These are phyloP conservation scores for Tetrahymena elliotti DNA, from an alignment of 73 alveolate species.

Conservation along the genomic window DNA sequence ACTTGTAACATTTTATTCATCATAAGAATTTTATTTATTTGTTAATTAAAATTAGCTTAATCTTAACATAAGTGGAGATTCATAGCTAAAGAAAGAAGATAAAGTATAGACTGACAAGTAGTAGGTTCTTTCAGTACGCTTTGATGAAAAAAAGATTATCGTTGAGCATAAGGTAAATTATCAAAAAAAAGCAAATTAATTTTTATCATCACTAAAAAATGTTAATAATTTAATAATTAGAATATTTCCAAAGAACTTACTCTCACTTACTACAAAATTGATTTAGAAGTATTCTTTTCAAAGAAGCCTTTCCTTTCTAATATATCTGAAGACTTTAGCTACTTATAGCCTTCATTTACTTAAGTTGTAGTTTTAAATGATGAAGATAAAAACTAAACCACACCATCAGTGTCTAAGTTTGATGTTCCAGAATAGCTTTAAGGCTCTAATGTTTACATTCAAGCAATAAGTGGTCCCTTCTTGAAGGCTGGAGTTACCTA, in stretches of 20 bases:
- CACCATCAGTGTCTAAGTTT: background rate
- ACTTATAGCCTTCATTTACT: slow-evolving; percentile 54
- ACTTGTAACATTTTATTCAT: background rate
- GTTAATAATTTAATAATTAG: slow-evolving; percentile 24
- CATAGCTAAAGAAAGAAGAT: slow-evolving; percentile 36
- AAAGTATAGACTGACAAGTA: slow-evolving; percentile 22
- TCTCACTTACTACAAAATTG: slow-evolving; percentile 69
- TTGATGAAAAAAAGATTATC: slow-evolving; percentile 50
- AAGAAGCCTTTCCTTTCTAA: slow-evolving; percentile 77
- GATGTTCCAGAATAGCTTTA: slow-evolving; percentile 67
- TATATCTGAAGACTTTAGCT: slow-evolving; percentile 66
- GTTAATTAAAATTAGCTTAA: background rate
- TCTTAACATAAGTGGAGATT: slow-evolving; percentile 27
- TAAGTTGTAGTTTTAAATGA: slow-evolving; percentile 28
- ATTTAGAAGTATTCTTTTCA: slow-evolving; percentile 79
- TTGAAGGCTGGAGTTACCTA: slow-evolving; percentile 54
- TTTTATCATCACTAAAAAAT: no score
- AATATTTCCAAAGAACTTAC: slow-evolving; percentile 44
- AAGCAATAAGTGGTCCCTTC: slow-evolving; percentile 49
- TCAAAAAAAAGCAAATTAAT: slow-evolving; percentile 9
- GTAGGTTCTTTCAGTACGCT: slow-evolving; percentile 45
- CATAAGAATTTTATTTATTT: background rate
- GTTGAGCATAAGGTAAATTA: slow-evolving; percentile 33
- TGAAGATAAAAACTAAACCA: background rate
- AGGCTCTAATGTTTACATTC: slow-evolving; percentile 64